Percentiles rank a stretch among this genome's conserved stretches.
Evolutionary conservation across 2,329 filamentous ascomycete genomes (phyloP).

Genomic region (Pseudogymnoascus verrucosus): DNA sequence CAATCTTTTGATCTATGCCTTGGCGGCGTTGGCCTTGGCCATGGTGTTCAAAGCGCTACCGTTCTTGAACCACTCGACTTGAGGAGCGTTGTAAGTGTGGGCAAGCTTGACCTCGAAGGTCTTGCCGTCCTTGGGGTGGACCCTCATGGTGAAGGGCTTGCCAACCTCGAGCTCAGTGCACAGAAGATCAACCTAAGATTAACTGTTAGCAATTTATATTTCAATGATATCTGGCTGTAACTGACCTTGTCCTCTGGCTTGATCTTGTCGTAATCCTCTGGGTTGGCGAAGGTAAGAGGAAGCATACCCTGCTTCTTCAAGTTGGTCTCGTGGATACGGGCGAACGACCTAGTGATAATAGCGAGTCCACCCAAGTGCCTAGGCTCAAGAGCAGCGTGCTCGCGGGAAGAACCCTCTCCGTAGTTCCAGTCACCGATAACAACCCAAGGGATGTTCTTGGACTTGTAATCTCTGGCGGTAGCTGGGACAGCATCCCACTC

Average conservation of each 20-base stretch:
- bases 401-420: conserved; percentile 93
- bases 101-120: conserved; percentile 74
- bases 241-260: conserved; percentile 74
- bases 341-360: conserved; percentile 92
- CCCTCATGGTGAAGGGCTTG: conserved; percentile 83
- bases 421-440: conserved; percentile 99
- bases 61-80: conserved; percentile 99
- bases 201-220: conserved; percentile 13
- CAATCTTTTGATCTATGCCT: conserved; percentile 8
- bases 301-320: conserved; percentile 99
- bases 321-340: conserved; percentile 99
- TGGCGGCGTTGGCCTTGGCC: conserved; percentile 54
- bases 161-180: conserved; percentile 86
- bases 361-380: conserved; percentile 94
- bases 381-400: conserved; percentile 96
- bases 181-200: conserved; percentile 61
- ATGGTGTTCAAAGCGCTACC: conserved; percentile 97
- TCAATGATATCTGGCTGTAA: conserved; percentile 12
- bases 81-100: conserved; percentile 97
- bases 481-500: conserved; percentile 84
- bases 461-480: conserved; percentile 97
- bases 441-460: conserved; percentile 92
- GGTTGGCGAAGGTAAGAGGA: conserved; percentile 88
- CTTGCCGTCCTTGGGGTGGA: conserved; percentile 83
- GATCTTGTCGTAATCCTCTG: conserved; percentile 97